Conservation (phyloP, 1,284 basidiomycete genomes). For the Boletus sp. region DNA sequence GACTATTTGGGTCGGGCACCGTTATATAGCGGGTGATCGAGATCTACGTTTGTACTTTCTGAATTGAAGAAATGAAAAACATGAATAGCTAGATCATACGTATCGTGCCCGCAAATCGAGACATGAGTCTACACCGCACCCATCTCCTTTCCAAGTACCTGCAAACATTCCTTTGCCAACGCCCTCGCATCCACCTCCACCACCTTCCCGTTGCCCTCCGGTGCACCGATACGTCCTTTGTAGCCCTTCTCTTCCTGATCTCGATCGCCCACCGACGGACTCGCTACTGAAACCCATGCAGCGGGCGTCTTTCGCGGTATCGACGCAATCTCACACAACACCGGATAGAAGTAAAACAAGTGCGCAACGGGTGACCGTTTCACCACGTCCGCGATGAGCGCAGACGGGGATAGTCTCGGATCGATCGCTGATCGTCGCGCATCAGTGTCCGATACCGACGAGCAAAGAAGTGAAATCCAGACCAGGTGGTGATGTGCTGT, state of each 20-base stretch:
- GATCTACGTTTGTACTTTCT: neutral
- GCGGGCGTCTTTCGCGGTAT: constrained; percentile 60
- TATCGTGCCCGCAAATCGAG: neutral
- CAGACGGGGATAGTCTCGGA: constrained; percentile 41
- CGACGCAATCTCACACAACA: constrained; percentile 75
- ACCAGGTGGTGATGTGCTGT: constrained; percentile 54
- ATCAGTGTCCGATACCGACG: neutral
- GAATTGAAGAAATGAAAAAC: too few relatives aligned
- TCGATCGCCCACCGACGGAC: neutral
- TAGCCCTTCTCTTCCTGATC: constrained; percentile 6
- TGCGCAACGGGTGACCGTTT: constrained; percentile 73
- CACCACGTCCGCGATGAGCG: constrained; percentile 61
- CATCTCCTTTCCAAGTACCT: constrained; percentile 70
- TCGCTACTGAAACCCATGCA: constrained; percentile 49
- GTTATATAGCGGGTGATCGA: too few relatives aligned
- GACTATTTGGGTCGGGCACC: neutral
- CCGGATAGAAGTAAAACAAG: constrained; percentile 79
- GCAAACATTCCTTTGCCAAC: constrained; percentile 67
- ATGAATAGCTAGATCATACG: neutral
- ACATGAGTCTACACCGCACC: constrained; percentile 37
- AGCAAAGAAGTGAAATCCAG: constrained; percentile 18
- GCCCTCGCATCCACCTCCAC: constrained; percentile 62
- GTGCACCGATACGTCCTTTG: constrained; percentile 24
- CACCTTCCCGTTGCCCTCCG: constrained; percentile 32
- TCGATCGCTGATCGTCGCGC: constrained; percentile 38